Base-by-base conservation (phyloP, 2,329 filamentous ascomycete genomes). In the Apiospora marii region DNA sequence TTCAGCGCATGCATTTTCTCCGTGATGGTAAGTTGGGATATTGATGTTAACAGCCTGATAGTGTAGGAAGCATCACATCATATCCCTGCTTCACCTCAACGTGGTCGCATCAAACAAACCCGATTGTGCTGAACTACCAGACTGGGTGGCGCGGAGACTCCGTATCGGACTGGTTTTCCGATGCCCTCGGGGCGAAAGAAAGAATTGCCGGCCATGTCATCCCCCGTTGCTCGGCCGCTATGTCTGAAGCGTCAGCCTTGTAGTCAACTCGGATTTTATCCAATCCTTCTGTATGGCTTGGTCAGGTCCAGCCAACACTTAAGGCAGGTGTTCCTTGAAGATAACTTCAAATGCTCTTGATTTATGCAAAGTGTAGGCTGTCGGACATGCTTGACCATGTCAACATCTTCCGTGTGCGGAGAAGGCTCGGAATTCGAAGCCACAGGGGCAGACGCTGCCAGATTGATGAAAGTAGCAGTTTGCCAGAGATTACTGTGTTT, bases 1-100 rank as follows among this genome's bases (percentile, higher is more conserved):
- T 24, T 64, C 58, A 64, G 6, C 58, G 41, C 58, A 64, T 64
- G 58, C 58, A 34, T 12, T 64, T 7, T 64, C 34, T 64, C 22
- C 10, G 58, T 64, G 58, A 64, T 41, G 58, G 58, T 64, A 64
- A 64, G 58, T 64, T 64, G 58, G 30, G 58, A 37, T 64, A 22
- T 34, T 37, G 58, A 41, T 64, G 58, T 64, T 64, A 64, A 64
- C 58, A 64, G 30, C 58, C 34, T 64, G 34, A 41, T 64, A 64
- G 58, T 64, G 34, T 64, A 64, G 58, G 58, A 41, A 64, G 58
- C 58, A 24, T 41, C n/a, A 19, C 58, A 64, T 64, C 27, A 41
- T n/a, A 37, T 6, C 30, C 34, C 22, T 64, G 58, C 58, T 41
- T 64, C 34, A 64, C 58, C 19, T 64, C 58, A n/a, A 64, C 19